Conservation (phyloP, 768 basidiomycete species). For the Serendipita vermifera region DNA sequence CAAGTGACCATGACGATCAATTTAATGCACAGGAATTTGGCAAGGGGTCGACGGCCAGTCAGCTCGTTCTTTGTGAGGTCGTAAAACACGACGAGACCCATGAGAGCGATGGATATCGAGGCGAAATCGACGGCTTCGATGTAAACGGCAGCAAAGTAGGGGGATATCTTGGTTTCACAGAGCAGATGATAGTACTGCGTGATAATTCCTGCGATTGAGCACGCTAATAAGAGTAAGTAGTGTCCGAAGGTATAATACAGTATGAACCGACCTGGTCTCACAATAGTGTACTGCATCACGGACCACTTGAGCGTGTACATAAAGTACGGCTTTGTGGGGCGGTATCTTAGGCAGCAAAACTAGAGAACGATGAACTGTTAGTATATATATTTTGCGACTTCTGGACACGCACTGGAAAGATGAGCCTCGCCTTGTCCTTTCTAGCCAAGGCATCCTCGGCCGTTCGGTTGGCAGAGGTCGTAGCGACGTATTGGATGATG, state of each 20-base stretch:
- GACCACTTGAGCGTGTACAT: slow-evolving; percentile 66
- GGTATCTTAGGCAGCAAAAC: slow-evolving; percentile 73
- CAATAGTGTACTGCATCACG: slow-evolving; percentile 78
- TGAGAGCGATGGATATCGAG: slow-evolving; percentile 76
- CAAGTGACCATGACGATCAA: slow-evolving; percentile 79
- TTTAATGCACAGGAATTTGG: slow-evolving; percentile 81
- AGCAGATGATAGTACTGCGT: slow-evolving; percentile 56
- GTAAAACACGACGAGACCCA: slow-evolving; percentile 76
- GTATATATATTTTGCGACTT: not conserved
- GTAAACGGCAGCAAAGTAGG: slow-evolving; percentile 54
- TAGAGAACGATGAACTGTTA: slow-evolving; percentile 20
- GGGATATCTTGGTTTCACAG: slow-evolving; percentile 49
- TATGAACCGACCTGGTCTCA: slow-evolving; percentile 39
- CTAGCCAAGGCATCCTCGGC: slow-evolving; percentile 56
- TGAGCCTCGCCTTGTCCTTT: slow-evolving; percentile 65
- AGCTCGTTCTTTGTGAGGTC: slow-evolving; percentile 69
- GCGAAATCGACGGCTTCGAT: slow-evolving; percentile 61
- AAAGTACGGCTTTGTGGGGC: slow-evolving; percentile 81
- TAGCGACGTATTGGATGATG: slow-evolving; percentile 73
- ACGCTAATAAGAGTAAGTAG: slow-evolving; percentile 25
- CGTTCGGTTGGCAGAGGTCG: slow-evolving; percentile 46
- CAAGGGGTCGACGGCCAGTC: slow-evolving; percentile 57
- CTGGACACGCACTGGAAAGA: slow-evolving; percentile 43
- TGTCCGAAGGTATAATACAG: not conserved
- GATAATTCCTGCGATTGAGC: slow-evolving; percentile 67